Base-by-base conservation (phyloP, 73 alveolate species). In the Paramecium primaurelia region DNA sequence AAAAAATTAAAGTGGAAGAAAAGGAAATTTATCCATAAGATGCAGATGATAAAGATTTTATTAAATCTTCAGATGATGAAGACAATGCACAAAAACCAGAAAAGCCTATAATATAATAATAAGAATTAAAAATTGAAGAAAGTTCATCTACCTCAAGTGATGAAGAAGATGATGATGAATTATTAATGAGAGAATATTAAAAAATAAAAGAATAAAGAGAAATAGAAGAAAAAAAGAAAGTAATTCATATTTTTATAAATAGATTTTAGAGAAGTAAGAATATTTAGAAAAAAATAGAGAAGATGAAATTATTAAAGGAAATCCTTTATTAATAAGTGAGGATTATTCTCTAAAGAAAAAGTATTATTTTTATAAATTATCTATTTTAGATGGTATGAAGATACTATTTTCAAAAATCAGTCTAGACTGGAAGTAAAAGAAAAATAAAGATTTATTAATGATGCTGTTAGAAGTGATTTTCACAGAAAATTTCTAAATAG, bases 391-490 rank as follows among this genome's bases (percentile, higher is more conserved):
- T 98, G 99, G 99, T 95, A 96, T 93, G 99, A 98, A 92, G 99
- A 98, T 90, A 95, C 99, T 58, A 96, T 98, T 30, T 98, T 98
- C 92, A 97, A 95, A 92, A 98, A 98, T 71, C 97, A 98, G 93
- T 96, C 99, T 30, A 95, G 98, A 93, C 85, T 88, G 25, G 98
- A 92, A 90, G 96, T 95, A 54, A 96, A 98, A 69, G 97, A 92
- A 25, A 96, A 96, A 95, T 95, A 97, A 93, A 95, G 99, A 92
- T 98, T 98, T 93, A 96, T 98, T 32, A 98, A 98, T 93, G 99
- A 98, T 91, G 98, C 98, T 36, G 99, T 97, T 16, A 95, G 99
- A 87, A 96, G 99, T 93, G 99, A 98, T 94, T 97, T 98, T 94
- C 99, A 98, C 88, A 93, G 98, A 83, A 96, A 95, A 71, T 97